Evolutionary conservation across 2,329 filamentous ascomycete genomes (phyloP), one percentile per base, ranked within the genome.

Genomic region (Parastagonospora avenae): DNA sequence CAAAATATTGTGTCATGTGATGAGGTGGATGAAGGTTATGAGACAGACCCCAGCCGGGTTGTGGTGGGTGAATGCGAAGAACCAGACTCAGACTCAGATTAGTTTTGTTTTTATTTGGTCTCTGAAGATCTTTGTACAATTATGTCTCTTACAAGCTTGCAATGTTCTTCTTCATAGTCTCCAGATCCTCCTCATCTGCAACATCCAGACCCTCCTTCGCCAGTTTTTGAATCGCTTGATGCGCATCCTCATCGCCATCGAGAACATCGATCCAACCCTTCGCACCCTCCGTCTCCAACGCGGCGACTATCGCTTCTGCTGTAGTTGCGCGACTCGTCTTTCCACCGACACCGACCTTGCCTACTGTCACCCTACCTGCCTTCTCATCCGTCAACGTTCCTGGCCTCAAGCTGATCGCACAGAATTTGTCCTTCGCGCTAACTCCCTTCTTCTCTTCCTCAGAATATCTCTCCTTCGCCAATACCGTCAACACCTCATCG

Each of bases 251-350:
- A 15, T 81, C 72, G 2, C 81, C 82, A 59, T 79, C 76, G 39
- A 83, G 54, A 55, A 84, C 65, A 74, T 84, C 82, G 63, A 77
- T 73, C 80, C 81, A 84, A 0, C 82, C 81, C 33, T 74, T 75
- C 19, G 74, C 75, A 57, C 79, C 78, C 16, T 75, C 74, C 10
- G 76, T 75, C 14, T 77, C 79, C 66, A 84, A 60, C 53, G 82
- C 71, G 54, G 64, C 68, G 59, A 77, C 79, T 37, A 80, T 77
- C 36, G 80, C 77, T 59, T 77, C 72, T 5, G 81, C 82, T 39
- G 83, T 81, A 60, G 80, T 79, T 55, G 76, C 80, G 32, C 82
- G 72, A 27, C 74, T 76, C 27, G 80, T 76, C 50, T 70, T 75
- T 0, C 76, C 79, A 31, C 68, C 64, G 6, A 59, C 62, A 4